These are phyloP conservation scores for Jaltomata sinuosa DNA, from an alignment of 257 asterid genomes.

Conservation along the genomic window DNA sequence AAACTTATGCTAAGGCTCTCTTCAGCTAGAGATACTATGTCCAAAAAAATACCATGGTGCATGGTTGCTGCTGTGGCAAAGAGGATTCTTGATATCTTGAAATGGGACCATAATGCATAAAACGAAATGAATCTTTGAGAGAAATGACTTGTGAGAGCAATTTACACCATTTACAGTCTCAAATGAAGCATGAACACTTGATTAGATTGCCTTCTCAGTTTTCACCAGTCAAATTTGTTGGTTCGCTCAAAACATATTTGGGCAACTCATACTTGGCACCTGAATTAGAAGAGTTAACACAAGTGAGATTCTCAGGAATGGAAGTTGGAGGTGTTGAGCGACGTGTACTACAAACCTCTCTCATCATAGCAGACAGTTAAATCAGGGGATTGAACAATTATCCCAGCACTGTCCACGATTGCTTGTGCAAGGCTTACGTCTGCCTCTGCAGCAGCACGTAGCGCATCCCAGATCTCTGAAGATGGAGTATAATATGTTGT, in stretches of 20 bases:
- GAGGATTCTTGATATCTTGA: neutral
- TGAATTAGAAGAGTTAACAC: constrained; percentile 16
- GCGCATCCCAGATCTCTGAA: constrained; percentile 80
- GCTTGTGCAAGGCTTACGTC: constrained; percentile 46
- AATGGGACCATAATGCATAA: neutral
- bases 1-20: neutral
- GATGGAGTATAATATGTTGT: neutral
- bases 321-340: neutral
- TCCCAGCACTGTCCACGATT: constrained; percentile 58
- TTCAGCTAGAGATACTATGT: neutral
- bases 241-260: constrained; percentile 73
- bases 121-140: constrained; percentile 3
- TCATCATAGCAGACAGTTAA: constrained; percentile 84
- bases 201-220: constrained; percentile 5
- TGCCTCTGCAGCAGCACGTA: constrained; percentile 73
- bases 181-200: neutral
- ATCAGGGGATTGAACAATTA: constrained; percentile 67
- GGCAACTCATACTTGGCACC: constrained; percentile 83
- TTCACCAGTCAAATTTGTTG: constrained; percentile 58
- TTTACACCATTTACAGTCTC: constrained; percentile 43
- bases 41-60: neutral
- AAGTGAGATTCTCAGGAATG: neutral
- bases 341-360: constrained; percentile 39
- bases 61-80: neutral
- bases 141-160: constrained; percentile 12